A percentile compares a stretch with the other conserved stretches of the same genome.
Conservation (phyloP, 2,329 filamentous ascomycete genomes). For the Phialophora verrucosa region DNA sequence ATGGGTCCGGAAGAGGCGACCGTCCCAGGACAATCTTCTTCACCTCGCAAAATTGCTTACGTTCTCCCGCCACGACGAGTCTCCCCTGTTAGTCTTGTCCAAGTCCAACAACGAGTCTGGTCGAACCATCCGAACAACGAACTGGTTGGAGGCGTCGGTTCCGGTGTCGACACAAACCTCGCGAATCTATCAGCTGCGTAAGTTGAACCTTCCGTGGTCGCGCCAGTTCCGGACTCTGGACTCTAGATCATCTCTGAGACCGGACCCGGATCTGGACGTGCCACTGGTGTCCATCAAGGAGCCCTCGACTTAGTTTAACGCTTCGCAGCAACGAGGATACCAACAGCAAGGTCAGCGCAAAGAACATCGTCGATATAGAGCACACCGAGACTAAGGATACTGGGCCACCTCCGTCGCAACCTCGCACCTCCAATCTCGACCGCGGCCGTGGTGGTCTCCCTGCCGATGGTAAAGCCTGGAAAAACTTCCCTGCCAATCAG, state of each 20-base stretch:
- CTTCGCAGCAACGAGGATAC: slow-evolving; percentile 7
- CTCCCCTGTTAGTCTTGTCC: neutral
- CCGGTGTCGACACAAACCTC: slow-evolving; percentile 8
- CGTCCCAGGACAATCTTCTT: neutral
- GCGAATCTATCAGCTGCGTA: slow-evolving; percentile 16
- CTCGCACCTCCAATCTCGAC: neutral
- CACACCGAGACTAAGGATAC: slow-evolving; percentile 4
- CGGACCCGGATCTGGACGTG: slow-evolving; percentile 9
- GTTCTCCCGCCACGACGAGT: slow-evolving; percentile 7
- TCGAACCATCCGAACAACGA: slow-evolving; percentile 23
- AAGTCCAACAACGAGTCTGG: slow-evolving; percentile 16
- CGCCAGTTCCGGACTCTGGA: slow-evolving; percentile 6
- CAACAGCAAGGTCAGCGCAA: neutral
- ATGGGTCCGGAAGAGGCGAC: neutral
- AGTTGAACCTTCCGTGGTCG: slow-evolving; percentile 15
- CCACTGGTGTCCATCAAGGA: neutral
- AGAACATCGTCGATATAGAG: slow-evolving; percentile 10
- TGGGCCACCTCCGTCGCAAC: neutral
- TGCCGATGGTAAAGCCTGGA: slow-evolving; percentile 20
- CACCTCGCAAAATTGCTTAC: neutral
- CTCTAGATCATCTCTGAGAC: slow-evolving; percentile 17
- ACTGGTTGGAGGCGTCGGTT: slow-evolving; percentile 14
- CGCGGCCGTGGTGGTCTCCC: slow-evolving; percentile 14
- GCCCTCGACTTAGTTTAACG: slow-evolving; percentile 6
- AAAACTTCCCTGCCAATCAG: slow-evolving; percentile 18